Evolutionary conservation across 2,329 filamentous ascomycete genomes (phyloP), one percentile per base, ranked within the genome.

Genomic region (Colletotrichum sublineola): DNA sequence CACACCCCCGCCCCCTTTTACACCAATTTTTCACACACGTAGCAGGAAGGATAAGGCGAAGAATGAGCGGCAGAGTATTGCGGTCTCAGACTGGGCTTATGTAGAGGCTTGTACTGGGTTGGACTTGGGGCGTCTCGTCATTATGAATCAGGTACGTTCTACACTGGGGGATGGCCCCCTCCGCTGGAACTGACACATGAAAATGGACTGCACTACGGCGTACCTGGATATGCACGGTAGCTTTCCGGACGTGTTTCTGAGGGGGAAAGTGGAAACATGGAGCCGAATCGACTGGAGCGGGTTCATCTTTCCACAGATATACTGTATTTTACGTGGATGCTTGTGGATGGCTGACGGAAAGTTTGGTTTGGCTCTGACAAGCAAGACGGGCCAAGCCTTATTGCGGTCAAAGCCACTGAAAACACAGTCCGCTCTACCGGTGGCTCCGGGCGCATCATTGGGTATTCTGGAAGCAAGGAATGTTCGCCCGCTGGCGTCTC

Each of bases 121-220:
- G 29, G 18, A 52, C 65, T 65, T 40, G 18, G 68, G 44, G 38
- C 69, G 52, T 44, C 31, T 67, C 36, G 40, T 48, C 50, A 48
- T 60, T 60, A 68, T 53, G 65, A 71, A 68, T 71, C 65, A 63
- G 50, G 57, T 36, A 71, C n/a, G 52, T 46, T 68, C n/a, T 9
- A 7, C 36, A n/a, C 14, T 38, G 18, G 50, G 53, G 65, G 50
- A 31, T 48, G 31, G 11, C 8, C 44, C 29, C 50, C 33, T 31
- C 42, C 50, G 24, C 38, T 7, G 58, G 40, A 40, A 40, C 36
- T 15, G 9, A 29, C 8, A 38, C 29, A 52, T 36, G 56, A 50
- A 61, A 57, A 71, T 20, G 63, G 56, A 42, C 55, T 38, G 48
- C 46, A 48, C 20, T 48, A 48, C 46, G 12, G 33, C 66, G 12